A percentile compares a stretch with the other conserved stretches of the same genome.
phyloP scores from a whole-genome alignment of 306 rosid species.

The Elaeagnus macrophylla region DNA sequence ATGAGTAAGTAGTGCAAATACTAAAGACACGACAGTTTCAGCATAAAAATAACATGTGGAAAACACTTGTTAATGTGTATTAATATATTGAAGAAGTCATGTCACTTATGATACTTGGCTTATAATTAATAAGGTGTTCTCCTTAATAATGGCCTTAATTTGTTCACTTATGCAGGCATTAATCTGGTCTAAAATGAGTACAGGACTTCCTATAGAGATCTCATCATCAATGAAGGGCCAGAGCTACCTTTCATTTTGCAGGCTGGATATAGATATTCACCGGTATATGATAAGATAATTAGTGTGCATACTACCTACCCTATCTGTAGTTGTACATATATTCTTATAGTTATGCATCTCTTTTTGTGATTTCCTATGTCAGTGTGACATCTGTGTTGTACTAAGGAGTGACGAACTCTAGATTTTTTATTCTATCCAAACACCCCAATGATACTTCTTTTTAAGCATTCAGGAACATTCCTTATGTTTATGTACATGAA shows the following conservation, averaged over 20 bases:
- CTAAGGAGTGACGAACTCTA: not conserved
- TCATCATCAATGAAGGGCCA: conserved; percentile 78
- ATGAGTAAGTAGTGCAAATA: not conserved
- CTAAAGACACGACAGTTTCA: not conserved
- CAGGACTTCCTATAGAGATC: conserved; percentile 93
- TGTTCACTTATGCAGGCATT: conserved; percentile 54
- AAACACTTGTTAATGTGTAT: not conserved
- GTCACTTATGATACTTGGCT: not conserved
- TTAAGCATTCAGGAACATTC: conserved; percentile 64
- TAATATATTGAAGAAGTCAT: not conserved
- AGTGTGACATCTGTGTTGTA: not conserved
- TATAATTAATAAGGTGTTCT: conserved; percentile 5
- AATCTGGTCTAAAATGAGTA: conserved; percentile 99
- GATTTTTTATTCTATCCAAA: conserved; percentile 6
- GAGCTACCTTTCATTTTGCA: conserved; percentile 63
- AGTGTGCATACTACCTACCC: not conserved
- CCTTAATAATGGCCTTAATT: not conserved
- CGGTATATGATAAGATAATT: conserved; percentile 33
- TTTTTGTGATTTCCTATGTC: not conserved
- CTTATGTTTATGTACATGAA: conserved; percentile 83
- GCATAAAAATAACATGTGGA: not conserved
- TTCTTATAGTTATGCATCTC: not conserved
- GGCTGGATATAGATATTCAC: conserved; percentile 94
- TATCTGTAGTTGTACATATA: not conserved
- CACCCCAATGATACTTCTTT: conserved; percentile 14